phyloP scores from a whole-genome alignment of 2,329 filamentous ascomycete genomes.

The Phaeophleospora eucalypticola region DNA sequence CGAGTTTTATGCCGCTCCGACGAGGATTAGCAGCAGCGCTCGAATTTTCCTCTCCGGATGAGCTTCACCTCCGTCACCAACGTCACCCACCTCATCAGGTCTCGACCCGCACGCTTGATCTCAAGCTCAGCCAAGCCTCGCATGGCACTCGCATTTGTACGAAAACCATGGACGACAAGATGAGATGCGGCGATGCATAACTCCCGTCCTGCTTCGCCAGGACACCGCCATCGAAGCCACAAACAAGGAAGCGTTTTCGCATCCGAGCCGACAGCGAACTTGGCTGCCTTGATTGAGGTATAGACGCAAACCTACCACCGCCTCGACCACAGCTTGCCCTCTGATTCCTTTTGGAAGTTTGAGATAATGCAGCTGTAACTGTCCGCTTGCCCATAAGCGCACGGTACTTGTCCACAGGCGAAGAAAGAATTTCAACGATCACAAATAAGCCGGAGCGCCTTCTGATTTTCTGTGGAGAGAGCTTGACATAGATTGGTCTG shows the following conservation, averaged over 20 bases:
- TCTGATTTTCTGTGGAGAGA: not conserved
- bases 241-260: too few relatives aligned
- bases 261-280: too few relatives aligned
- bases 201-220: too few relatives aligned
- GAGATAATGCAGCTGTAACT: constrained; percentile 10
- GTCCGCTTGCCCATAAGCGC: constrained; percentile 11
- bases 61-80: too few relatives aligned
- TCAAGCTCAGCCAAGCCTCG: not conserved
- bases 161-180: too few relatives aligned
- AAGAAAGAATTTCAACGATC: constrained; percentile 10
- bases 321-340: constrained; percentile 9
- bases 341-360: not conserved
- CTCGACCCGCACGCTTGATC: not conserved
- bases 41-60: too few relatives aligned
- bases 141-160: not conserved
- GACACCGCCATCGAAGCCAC: too few relatives aligned
- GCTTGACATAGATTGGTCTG: constrained; percentile 11
- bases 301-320: too few relatives aligned
- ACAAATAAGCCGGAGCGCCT: constrained; percentile 13
- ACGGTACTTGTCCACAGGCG: constrained; percentile 12
- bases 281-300: too few relatives aligned
- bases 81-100: not conserved
- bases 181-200: too few relatives aligned
- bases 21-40: too few relatives aligned
- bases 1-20: too few relatives aligned